Evolutionary conservation across 495 filamentous ascomycete species (phyloP), one percentile per base, ranked within the genome.

Genomic region (Choiromyces venosus): DNA sequence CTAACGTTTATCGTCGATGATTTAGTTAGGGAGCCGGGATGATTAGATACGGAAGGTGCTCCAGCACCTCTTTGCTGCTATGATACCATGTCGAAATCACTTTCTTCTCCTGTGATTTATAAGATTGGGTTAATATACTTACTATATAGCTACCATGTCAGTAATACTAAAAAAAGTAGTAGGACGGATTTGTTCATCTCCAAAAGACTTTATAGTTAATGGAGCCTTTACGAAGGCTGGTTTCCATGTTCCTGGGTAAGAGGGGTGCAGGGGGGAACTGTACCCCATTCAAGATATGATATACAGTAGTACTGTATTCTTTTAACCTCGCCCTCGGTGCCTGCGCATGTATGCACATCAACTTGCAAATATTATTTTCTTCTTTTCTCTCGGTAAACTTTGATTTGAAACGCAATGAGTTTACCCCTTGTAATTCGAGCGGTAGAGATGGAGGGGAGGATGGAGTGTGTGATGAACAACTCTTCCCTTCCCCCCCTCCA

Each of bases 311-410:
- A 29, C 12, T 12, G 25, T 33, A 46, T 61, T 29, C 52, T 61
- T 12, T 61, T 16, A 4, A 61, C 9, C 29, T 61, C 25, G 25
- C 52, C 52, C 16, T 61, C 25, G 25, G 52, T 61, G 52, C 52
- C 52, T 61, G 52, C 25, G 52, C 33, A 61, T 61, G n/a, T 61
- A 61, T 61, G 52, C 52, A 61, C 46, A 61, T 61, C 10, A n/a
- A 61, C 52, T 33, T 3, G 52, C 52, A 29, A 61, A 61, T n/a
- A n/a, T n/a, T n/a, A 61, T 10, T 33, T 61, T 61, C 3, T 29
- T 33, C 16, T 52, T 61, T 29, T 33, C 25, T 16, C 52, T 33
- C 33, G 52, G 52, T 61, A 61, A 61, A 33, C 52, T 25, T 52
- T 52, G 46, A 52, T 61, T 61, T 33, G 52, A 61, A 61, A 61